Base-by-base conservation (phyloP, 176 grass and related monocot species). In the Phoenix dactylifera region DNA sequence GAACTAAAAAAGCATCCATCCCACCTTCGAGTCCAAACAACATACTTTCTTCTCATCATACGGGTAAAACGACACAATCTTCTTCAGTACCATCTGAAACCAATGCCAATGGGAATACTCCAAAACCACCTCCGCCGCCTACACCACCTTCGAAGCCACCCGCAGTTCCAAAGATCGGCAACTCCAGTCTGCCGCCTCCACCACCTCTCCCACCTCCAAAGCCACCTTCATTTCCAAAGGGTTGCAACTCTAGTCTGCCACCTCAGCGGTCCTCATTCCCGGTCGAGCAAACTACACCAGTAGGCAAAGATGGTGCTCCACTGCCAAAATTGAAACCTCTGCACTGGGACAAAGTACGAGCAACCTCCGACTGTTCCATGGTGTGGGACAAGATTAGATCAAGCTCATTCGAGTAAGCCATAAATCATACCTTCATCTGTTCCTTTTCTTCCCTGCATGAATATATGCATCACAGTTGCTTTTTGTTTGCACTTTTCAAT, bases 291-390 rank as follows among this genome's bases (percentile, higher is more conserved):
- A 15, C 52, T 49, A 63, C 63, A 12, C 24, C 68, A 0, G 61
- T 67, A 1, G 73, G 76, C 28, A 39, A 80, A 65, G 83, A 87
- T 51, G 84, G 76, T 60, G 51, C 69, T 22, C 56, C 84, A 66
- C 81, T 97, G 66, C 78, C 87, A 0, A 97, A 97, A 74, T 83
- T 98, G 67, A 98, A 98, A 60, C 87, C 93, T 12, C 79, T 98
- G 66, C 93, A 98, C 72, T 98, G 93, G 93, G 93, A 98, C 84
- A 98, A 98, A 75, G 93, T 98, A 58, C 79, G 84, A 44, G 80
- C 87, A 28, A 79, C 87, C 22, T 87, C 93, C 6, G 83, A 98
- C 55, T 78, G 87, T 56, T 73, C 72, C 58, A 98, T 98, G 93
- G 87, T 92, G 29, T 98, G 93, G 93, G 93, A 98, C 72, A 78